Conservation (phyloP, 2,329 filamentous ascomycete genomes). For the Aspergillus thermomutatus region DNA sequence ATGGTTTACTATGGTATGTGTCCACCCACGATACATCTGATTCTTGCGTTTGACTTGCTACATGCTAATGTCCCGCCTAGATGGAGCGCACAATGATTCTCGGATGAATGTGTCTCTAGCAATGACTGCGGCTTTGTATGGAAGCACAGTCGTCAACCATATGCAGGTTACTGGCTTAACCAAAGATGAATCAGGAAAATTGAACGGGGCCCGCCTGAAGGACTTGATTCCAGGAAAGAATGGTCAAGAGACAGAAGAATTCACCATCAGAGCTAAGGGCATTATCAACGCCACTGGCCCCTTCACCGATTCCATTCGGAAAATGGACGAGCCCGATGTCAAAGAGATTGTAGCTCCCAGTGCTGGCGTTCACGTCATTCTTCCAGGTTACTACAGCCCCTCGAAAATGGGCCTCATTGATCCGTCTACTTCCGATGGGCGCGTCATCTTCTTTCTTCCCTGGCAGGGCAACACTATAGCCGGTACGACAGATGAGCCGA, state of each 20-base stretch:
- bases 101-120: slow-evolving; percentile 88
- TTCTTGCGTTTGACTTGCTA: neutral
- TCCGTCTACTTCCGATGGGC: slow-evolving; percentile 78
- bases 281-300: slow-evolving; percentile 87
- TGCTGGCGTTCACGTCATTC: slow-evolving; percentile 80
- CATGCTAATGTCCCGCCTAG: slow-evolving; percentile 37
- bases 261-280: slow-evolving; percentile 72
- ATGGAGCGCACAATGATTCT: slow-evolving; percentile 88
- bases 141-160: slow-evolving; percentile 78
- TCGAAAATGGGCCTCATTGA: slow-evolving; percentile 85
- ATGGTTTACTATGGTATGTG: slow-evolving; percentile 74
- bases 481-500: slow-evolving; percentile 79
- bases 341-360: slow-evolving; percentile 81
- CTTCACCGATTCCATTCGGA: slow-evolving; percentile 80
- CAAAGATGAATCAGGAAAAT: slow-evolving; percentile 68
- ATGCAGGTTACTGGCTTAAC: slow-evolving; percentile 73
- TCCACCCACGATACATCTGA: neutral
- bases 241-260: slow-evolving; percentile 59
- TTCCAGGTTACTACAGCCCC: slow-evolving; percentile 83
- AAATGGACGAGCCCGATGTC: slow-evolving; percentile 71
- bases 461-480: slow-evolving; percentile 94
- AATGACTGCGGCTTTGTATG: slow-evolving; percentile 85
- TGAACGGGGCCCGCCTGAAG: slow-evolving; percentile 70
- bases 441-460: slow-evolving; percentile 89
- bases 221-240: slow-evolving; percentile 67